A percentile compares a stretch with the other conserved stretches of the same genome.
phyloP scores from a whole-genome alignment of 129 eudicot genomes.

The Ambrosia trifida region DNA sequence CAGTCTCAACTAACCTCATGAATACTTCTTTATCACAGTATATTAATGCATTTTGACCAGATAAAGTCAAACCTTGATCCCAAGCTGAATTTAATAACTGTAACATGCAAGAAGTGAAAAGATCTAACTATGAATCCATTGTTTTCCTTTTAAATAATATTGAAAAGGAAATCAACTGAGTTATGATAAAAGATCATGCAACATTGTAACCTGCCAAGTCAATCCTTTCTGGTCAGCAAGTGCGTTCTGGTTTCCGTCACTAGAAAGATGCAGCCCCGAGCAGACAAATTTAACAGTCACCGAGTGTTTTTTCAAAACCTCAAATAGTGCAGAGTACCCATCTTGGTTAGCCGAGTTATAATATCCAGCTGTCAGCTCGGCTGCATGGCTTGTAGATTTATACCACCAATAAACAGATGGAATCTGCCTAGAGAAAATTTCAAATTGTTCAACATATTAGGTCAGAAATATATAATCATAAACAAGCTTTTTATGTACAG shows the following conservation, averaged over 20 bases:
- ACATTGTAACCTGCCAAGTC: conserved; percentile 52
- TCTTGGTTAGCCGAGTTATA: conserved; percentile 58
- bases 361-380: conserved; percentile 68
- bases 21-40: conserved; percentile 50
- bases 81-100: conserved; percentile 61
- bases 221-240: conserved; percentile 61
- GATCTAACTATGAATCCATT: neutral
- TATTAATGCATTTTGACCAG: conserved; percentile 50
- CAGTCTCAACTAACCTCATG: conserved; percentile 49
- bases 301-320: conserved; percentile 46
- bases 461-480: neutral
- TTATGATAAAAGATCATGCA: no score
- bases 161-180: no score
- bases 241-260: conserved; percentile 39
- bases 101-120: neutral
- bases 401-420: conserved; percentile 76
- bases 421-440: conserved; percentile 40
- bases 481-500: neutral
- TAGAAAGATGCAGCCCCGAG: conserved; percentile 33
- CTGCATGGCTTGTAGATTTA: conserved; percentile 61
- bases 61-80: conserved; percentile 51
- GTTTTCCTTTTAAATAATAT: neutral
- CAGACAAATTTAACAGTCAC: conserved; percentile 46
- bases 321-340: conserved; percentile 51
- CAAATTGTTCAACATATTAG: neutral